These are phyloP conservation scores for Panicum miliaceum DNA, from an alignment of 176 grass and related monocot species.

Conservation along the genomic window DNA sequence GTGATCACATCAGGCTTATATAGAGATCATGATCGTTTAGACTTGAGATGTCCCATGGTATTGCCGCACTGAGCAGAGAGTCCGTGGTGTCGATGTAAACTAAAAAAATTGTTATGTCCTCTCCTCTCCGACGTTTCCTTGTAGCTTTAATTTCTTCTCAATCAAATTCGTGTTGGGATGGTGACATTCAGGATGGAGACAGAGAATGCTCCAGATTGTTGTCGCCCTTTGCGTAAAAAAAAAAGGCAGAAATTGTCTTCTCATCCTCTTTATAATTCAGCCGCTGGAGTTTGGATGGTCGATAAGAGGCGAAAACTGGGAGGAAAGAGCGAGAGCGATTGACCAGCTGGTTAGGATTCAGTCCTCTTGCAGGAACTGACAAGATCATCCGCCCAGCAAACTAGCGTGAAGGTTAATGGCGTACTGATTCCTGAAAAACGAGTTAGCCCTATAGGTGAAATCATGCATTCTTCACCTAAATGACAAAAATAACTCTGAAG, in stretches of 20 bases:
- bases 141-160: neutral
- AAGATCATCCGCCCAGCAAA: neutral
- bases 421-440: neutral
- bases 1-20: constrained; percentile 8
- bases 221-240: neutral
- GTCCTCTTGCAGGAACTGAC: too few relatives aligned
- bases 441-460: neutral
- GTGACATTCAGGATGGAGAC: constrained; percentile 4
- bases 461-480: neutral
- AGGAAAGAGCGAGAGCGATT: neutral
- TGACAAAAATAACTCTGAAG: neutral
- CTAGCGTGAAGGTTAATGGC: neutral
- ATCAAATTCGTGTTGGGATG: neutral
- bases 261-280: neutral
- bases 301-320: neutral
- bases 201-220: neutral
- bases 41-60: neutral
- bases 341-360: neutral
- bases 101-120: neutral
- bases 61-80: constrained; percentile 7
- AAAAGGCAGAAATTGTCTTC: neutral
- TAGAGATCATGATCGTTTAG: neutral
- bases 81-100: constrained; percentile 27
- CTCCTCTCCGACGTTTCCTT: neutral
- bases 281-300: neutral